phyloP scores from a whole-genome alignment of 805 yeast species.

The Saccharomycopsis capsularis region DNA sequence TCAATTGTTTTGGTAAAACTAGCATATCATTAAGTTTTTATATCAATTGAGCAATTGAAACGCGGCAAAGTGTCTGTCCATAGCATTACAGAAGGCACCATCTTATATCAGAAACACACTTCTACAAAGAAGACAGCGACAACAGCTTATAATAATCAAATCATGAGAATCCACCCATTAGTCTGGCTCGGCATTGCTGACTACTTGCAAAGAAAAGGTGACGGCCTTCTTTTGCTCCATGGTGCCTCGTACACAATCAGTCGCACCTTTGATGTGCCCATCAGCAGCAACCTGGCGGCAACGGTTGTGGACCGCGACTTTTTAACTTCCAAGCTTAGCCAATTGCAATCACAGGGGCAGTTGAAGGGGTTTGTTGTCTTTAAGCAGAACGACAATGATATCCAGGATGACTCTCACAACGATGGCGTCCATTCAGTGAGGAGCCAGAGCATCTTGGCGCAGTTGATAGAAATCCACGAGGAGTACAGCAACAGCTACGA shows the following conservation, averaged over 20 bases:
- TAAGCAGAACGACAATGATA: not conserved
- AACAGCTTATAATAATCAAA: too few relatives aligned
- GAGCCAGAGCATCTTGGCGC: not conserved
- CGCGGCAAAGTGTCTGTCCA: too few relatives aligned
- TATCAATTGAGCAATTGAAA: too few relatives aligned
- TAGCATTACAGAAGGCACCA: too few relatives aligned
- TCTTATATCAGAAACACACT: too few relatives aligned
- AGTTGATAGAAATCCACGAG: not conserved
- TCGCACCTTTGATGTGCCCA: conserved; percentile 2
- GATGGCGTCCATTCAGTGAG: not conserved
- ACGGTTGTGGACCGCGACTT: not conserved
- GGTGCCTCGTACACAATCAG: not conserved
- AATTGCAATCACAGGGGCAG: not conserved
- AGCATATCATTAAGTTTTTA: too few relatives aligned
- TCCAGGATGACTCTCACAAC: too few relatives aligned
- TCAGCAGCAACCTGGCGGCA: not conserved
- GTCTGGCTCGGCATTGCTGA: conserved; percentile 11
- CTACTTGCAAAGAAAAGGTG: not conserved
- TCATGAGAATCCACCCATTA: conserved; percentile 14
- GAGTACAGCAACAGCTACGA: not conserved
- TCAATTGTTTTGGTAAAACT: too few relatives aligned
- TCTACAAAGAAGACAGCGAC: too few relatives aligned
- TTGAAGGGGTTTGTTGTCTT: not conserved
- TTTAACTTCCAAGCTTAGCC: conserved; percentile 1
- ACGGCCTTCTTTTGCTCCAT: not conserved